A percentile compares a stretch with the other conserved stretches of the same genome.
Conservation (phyloP, 495 filamentous ascomycete genomes). For the Hypoxylon cercidicola region DNA sequence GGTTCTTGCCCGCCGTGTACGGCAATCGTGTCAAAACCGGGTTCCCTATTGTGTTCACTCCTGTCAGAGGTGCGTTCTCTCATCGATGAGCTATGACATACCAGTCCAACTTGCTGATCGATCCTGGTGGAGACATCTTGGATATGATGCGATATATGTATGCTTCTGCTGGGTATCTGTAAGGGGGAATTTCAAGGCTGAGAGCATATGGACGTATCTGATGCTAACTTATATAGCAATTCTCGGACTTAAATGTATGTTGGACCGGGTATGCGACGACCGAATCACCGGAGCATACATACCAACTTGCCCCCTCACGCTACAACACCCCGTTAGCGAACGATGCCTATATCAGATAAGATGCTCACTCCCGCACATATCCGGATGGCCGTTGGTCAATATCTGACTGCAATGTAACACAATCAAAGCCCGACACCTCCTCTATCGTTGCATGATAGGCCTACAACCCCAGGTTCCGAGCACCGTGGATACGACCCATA, state of each 20-base stretch:
- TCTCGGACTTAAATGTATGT: slow-evolving; percentile 34
- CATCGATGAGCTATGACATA: slow-evolving; percentile 26
- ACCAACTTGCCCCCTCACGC: slow-evolving; percentile 29
- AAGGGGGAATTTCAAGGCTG: background rate
- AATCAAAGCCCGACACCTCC: slow-evolving; percentile 39
- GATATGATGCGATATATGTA: slow-evolving; percentile 3
- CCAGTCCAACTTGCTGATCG: slow-evolving; percentile 47
- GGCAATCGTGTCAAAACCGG: slow-evolving; percentile 53
- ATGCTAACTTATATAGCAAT: slow-evolving; percentile 16
- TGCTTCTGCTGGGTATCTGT: slow-evolving; percentile 10
- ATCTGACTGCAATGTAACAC: slow-evolving; percentile 41
- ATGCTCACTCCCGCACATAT: slow-evolving; percentile 23
- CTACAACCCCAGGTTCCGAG: slow-evolving; percentile 27
- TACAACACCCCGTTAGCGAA: slow-evolving; percentile 17
- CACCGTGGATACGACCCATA: slow-evolving; percentile 9
- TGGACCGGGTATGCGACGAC: slow-evolving; percentile 8
- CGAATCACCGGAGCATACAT: slow-evolving; percentile 22
- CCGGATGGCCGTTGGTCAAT: slow-evolving; percentile 25
- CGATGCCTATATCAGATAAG: slow-evolving; percentile 36
- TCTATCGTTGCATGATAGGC: slow-evolving; percentile 37
- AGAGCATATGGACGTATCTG: slow-evolving; percentile 4
- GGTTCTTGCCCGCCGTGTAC: slow-evolving; percentile 56
- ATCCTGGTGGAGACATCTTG: slow-evolving; percentile 46
- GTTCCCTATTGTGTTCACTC: slow-evolving; percentile 39
- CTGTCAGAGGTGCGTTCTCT: slow-evolving; percentile 31